Evolutionary conservation across 106 monocot species (phyloP).

Genomic region (Platanthera guangdongensis): DNA sequence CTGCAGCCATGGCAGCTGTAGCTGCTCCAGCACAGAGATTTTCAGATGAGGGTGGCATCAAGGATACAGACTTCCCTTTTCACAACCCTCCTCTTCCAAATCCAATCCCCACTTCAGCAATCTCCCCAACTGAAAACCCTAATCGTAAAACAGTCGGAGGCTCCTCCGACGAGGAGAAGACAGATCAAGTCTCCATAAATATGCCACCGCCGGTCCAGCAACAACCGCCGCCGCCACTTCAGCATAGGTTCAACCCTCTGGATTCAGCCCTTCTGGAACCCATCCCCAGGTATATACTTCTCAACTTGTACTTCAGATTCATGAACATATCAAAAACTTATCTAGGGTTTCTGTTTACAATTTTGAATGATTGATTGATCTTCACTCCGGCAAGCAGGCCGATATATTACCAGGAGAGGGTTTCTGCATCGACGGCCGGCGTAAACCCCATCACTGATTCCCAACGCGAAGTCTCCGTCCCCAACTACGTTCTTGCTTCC

Average conservation of each 20-base stretch:
- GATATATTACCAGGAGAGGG: conserved; percentile 13
- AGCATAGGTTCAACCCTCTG: not conserved
- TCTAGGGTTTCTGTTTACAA: not conserved
- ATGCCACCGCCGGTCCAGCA: conserved; percentile 16
- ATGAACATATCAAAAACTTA: not conserved
- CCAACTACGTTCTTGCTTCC: conserved; percentile 2
- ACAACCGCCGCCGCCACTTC: not conserved
- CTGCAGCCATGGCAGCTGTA: not conserved
- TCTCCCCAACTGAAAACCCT: conserved; percentile 45
- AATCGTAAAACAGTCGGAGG: conserved; percentile 20
- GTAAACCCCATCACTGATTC: conserved; percentile 13
- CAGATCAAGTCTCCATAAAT: conserved; percentile 30
- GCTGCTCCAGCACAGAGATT: conserved; percentile 1
- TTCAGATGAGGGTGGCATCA: conserved; percentile 6
- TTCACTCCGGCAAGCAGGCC: not conserved
- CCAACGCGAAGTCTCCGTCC: conserved; percentile 15
- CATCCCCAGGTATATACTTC: not conserved
- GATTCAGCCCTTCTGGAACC: conserved; percentile 2
- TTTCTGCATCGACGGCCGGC: not conserved
- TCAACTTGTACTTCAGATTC: not conserved
- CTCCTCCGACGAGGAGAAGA: conserved; percentile 58
- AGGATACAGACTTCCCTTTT: not conserved
- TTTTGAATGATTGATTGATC: not conserved
- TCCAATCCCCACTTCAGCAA: conserved; percentile 7
- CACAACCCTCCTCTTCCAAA: conserved; percentile 9